Evolutionary conservation across 495 filamentous ascomycete species (phyloP), one percentile per base, ranked within the genome.

Genomic region (Tuber calosporum): DNA sequence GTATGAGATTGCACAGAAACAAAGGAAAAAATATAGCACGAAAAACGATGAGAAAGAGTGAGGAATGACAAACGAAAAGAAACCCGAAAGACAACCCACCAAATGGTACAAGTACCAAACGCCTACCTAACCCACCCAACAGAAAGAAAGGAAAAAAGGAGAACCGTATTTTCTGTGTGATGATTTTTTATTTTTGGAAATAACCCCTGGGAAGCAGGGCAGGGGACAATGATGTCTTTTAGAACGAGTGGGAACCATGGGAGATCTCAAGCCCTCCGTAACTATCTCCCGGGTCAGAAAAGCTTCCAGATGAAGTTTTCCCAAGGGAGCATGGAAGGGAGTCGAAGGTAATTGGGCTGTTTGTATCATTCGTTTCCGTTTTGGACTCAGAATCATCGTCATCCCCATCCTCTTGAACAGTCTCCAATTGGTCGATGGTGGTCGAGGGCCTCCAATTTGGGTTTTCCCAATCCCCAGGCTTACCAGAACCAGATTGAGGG

Each of bases 251-350:
- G 39, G 58, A 19, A 26, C 62, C 75, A 30, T 34, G 53, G n/a
- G 67, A 68, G 62, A 71, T 48, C 67, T 81, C 78, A 40, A 80
- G 70, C 4, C 79, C 79, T 13, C 79, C 79, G 45, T 81, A 81
- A 68, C 79, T 81, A 38, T 81, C 79, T 70, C 79, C 79, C 20
- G 79, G 79, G 72, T 81, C 79, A 8, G 79, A 80, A 42, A 78
- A 79, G 43, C 79, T 81, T 6, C 79, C 79, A 34, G 58, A 73
- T 36, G 79, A 80, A 26, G 68, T 45, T 58, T 75, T 76, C 45
- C 66, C 48, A 42, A 62, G 36, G 8, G 71, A 77, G 8, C 75
- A 75, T 41, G 67, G n/a, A 42, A 68, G 30, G 4, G 71, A 77
- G 9, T 80, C 79, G 9, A 78, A 66, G 13, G 38, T 39, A 68